Evolutionary conservation across 2,329 filamentous ascomycete genomes (phyloP), one percentile per base, ranked within the genome.

Genomic region (Zasmidium citrigriseum): DNA sequence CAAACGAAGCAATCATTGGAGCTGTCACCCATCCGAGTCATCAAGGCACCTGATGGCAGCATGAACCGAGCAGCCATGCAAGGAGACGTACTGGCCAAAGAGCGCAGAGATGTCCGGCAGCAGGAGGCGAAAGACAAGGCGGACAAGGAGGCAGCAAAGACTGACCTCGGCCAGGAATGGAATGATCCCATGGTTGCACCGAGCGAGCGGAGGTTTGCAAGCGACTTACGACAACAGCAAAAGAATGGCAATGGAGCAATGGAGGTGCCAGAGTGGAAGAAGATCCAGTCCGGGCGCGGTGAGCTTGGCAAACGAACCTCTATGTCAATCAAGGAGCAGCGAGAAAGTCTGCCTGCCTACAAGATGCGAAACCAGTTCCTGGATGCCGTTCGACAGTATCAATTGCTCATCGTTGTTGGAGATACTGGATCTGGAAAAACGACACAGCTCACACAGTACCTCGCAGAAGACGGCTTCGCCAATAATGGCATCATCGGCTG

Each of bases 361-460:
- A 89, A 88, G 54, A 97, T 99, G 78, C 86, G 93, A 55, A 88
- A 86, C 52, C 90, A 96, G 70, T 83, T 99, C 25, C 88, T 98
- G 64, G 86, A 96, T 67, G 95, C 95, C 21, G 88, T 99, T 2
- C 80, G 82, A 23, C 88, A 91, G 41, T 95, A 99, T 71, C 93
- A 98, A 70, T 84, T 99, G 47, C 75, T 99, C 62, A 96, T 99
- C 70, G 93, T 99, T 0, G 93, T 99, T 52, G 95, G 95, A 68
- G 95, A 99, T 73, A 99, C 95, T 52, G 95, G 95, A 14, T 97
- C 92, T 0, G 95, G 95, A 66, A 99, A 99, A 76, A 99, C 95
- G 0, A 99, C 95, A 0, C 95, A 99, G 72, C 75, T 99, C 56
- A 97, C 95, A 0, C 95, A 99, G 65, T 99, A 96, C 67, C 82